Evolutionary conservation across 2,329 filamentous ascomycete genomes (phyloP), one percentile per base, ranked within the genome.

Genomic region (Penicillium sp.): DNA sequence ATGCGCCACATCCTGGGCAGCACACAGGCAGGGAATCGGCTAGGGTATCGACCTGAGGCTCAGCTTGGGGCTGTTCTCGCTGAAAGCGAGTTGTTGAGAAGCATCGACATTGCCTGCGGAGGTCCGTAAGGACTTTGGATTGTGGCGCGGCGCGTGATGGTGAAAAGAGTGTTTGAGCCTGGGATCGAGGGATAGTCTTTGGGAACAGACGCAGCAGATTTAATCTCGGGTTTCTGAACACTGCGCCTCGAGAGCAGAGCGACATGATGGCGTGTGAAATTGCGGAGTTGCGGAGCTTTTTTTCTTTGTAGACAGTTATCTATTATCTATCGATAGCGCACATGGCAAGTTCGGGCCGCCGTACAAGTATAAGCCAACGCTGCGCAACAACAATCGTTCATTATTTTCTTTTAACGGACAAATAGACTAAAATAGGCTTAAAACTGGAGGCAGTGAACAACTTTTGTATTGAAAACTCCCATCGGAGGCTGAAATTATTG

Each of bases 1-100:
- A 80, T 29, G 85, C 86, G 53, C 86, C 86, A 63, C 86, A 88
- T 64, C 86, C 86, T 31, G 86, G 85, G 68, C 86, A 88, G 25
- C 80, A 78, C 7, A 78, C 55, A 0, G 83, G 83, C 13, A 86
- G 68, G 7, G 59, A 36, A 19, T 68, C 61, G 6, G 61, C 58
- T n/a, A 63, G 10, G 2, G 59, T 33, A 10, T 68, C 61, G 2
- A 60, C 55, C 9, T 61, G 15, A 8, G 59, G 43, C 5, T 64
- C 61, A n/a, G 50, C 7, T 7, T 33, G 17, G n/a, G 61, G 33
- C 33, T 65, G 56, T 23, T 56, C 45, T 42, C 8, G 36, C 38
- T 54, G 50, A 8, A 58, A 49, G 17, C 44, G 38, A 5, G 58
- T 54, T 38, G 66, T 64, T 41, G 68, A 68, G 38, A 68, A 61